Evolutionary conservation across 257 asterid species (phyloP), one percentile per base, ranked within the genome.

Genomic region (Przewalskia tangutica): DNA sequence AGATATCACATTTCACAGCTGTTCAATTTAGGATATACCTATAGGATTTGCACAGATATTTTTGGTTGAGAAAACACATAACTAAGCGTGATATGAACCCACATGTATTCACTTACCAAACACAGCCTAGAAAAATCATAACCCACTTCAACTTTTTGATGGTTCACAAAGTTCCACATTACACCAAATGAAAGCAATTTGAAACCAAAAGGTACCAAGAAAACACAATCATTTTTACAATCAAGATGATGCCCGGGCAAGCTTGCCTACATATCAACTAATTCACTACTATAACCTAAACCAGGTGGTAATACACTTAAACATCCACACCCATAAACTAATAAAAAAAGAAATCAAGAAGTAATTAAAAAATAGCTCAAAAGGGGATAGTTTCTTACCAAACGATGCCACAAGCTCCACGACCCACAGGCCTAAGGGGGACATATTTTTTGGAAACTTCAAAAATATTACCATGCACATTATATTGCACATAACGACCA

Each of bases 351-450:
- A 67, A 71, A 71, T 44, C 18, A 46, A 71, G n/a, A 18, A 46
- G 36, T 3, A 71, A 46, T 71, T 20, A 18, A 71, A 71, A 71
- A 50, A 65, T 11, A 83, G 87, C 65, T 87, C 77, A 82, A 68
- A 38, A 36, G 20, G 20, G 23, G 36, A 59, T 56, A 62, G 7
- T 20, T 55, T 55, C 63, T 84, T 85, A 93, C 97, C 97, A 93
- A 86, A 93, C 93, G 80, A 91, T 91, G 84, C 97, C 97, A 82
- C 88, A 88, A 84, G 97, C 97, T 32, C 97, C 97, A 82, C 97
- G 93, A 2, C 97, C 97, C 6, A 93, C 95, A 1, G 97, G 97
- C 88, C 93, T 88, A 71, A 87, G 87, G 4, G 96, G 97, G 46
- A 90, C 78, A 85, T 93, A 93, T 89, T 93, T 93, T 67, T 88